A percentile compares a stretch with the other conserved stretches of the same genome.
phyloP scores from a whole-genome alignment of 306 rosid species.

The Acacia acuminata region DNA sequence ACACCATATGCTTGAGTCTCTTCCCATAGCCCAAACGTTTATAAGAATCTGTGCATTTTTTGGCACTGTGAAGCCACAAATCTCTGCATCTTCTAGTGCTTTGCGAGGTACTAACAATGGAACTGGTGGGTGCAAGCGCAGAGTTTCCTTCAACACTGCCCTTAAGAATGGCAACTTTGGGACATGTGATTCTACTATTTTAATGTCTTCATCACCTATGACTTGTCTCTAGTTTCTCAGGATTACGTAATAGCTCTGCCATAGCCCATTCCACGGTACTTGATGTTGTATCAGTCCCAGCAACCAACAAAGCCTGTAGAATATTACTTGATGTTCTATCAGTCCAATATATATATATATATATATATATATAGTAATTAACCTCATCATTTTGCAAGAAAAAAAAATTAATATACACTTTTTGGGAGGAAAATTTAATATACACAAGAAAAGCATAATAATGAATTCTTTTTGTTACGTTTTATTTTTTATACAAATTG shows the following conservation, averaged over 20 bases:
- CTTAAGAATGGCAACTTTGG: not conserved
- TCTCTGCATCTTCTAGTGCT: not conserved
- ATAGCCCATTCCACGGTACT: constrained; percentile 43
- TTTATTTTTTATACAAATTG: too few species aligned
- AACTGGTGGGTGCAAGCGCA: constrained; percentile 32
- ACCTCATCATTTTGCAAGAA: too few species aligned
- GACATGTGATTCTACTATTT: too few species aligned
- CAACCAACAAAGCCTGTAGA: too few species aligned
- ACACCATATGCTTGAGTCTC: constrained; percentile 1
- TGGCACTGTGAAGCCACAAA: constrained; percentile 4
- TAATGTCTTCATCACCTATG: too few species aligned
- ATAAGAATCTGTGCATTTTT: constrained; percentile 6
- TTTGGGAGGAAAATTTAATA: too few species aligned
- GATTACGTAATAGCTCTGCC: constrained; percentile 25
- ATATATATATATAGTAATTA: too few species aligned
- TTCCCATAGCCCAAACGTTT: constrained; percentile 16
- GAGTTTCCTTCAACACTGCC: constrained; percentile 28
- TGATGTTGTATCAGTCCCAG: not conserved
- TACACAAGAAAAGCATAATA: not conserved
- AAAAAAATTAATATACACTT: too few species aligned
- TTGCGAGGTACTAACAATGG: constrained; percentile 23
- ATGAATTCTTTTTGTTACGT: too few species aligned
- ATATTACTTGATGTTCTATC: too few species aligned
- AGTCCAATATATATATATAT: too few species aligned
- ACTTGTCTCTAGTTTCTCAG: not conserved